Conservation (phyloP, 345 rosid genomes). For the Barbarea vulgaris region DNA sequence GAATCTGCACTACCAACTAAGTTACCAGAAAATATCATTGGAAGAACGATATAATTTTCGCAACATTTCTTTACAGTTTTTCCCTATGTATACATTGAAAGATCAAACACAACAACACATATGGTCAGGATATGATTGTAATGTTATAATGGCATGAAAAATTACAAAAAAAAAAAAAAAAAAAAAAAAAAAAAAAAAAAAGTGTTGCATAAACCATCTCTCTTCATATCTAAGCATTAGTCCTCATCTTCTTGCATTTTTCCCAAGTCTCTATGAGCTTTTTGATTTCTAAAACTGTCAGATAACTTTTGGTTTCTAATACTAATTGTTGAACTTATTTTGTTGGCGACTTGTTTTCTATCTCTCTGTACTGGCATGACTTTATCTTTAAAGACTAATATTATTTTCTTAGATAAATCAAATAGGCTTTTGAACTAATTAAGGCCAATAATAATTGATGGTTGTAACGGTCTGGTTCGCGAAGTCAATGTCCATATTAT, state of each 20-base stretch:
- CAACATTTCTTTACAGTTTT: conserved; percentile 16
- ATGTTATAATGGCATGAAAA: conserved; percentile 1
- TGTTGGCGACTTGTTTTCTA: too few relatives aligned
- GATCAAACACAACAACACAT: not conserved
- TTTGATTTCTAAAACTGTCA: not conserved
- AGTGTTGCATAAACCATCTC: not conserved
- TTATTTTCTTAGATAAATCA: too few relatives aligned
- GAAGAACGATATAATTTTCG: not conserved
- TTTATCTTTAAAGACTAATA: too few relatives aligned
- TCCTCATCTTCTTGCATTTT: not conserved
- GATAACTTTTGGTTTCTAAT: not conserved
- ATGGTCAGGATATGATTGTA: conserved; percentile 12
- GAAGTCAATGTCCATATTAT: conserved; percentile 12
- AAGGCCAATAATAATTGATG: too few relatives aligned
- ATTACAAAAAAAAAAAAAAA: too few relatives aligned
- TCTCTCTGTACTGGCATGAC: too few relatives aligned
- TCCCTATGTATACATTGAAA: conserved; percentile 22
- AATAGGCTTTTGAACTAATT: too few relatives aligned
- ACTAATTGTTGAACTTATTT: too few relatives aligned
- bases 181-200: too few relatives aligned
- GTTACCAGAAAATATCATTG: not conserved
- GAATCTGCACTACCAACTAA: conserved; percentile 1
- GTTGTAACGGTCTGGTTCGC: not conserved
- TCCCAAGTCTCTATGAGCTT: not conserved
- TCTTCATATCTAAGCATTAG: not conserved